phyloP scores from a whole-genome alignment of 768 basidiomycete genomes.

The Suillus ampliporus region DNA sequence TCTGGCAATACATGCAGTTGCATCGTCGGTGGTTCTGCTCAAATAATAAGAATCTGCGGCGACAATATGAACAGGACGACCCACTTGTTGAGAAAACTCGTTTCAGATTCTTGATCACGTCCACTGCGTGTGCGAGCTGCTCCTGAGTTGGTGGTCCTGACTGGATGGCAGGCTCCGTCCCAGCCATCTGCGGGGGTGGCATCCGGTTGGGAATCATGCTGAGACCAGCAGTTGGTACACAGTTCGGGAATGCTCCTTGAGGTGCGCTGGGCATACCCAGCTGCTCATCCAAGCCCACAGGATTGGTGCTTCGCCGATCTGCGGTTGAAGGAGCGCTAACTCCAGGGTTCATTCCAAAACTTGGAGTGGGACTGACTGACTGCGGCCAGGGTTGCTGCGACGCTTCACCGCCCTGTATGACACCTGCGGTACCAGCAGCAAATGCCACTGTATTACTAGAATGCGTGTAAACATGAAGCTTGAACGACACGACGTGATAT shows the following conservation, averaged over 20 bases:
- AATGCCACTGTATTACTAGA: constrained; percentile 22
- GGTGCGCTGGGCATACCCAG: constrained; percentile 15
- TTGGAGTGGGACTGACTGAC: neutral
- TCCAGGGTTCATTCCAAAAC: constrained; percentile 25
- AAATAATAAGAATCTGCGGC: constrained; percentile 17
- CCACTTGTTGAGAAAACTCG: constrained; percentile 39
- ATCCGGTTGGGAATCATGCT: neutral
- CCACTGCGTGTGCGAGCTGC: constrained; percentile 35
- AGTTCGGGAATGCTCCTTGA: constrained; percentile 14
- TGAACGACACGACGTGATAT: neutral
- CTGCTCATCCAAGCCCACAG: constrained; percentile 10
- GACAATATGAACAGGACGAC: constrained; percentile 22
- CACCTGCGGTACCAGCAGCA: constrained; percentile 25
- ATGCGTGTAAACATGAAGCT: constrained; percentile 12
- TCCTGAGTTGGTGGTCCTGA: constrained; percentile 33
- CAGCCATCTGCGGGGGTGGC: neutral
- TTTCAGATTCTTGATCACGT: constrained; percentile 39
- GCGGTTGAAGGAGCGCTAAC: constrained; percentile 19
- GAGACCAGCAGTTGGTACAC: neutral
- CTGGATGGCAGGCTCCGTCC: neutral
- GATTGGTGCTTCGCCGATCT: neutral
- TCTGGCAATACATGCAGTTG: constrained; percentile 48
- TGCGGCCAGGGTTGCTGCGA: constrained; percentile 6
- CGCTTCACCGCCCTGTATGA: constrained; percentile 21
- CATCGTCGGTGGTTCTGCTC: constrained; percentile 43